These are phyloP conservation scores for Nidularia pulvinata DNA, from an alignment of 768 basidiomycete species.

Conservation along the genomic window DNA sequence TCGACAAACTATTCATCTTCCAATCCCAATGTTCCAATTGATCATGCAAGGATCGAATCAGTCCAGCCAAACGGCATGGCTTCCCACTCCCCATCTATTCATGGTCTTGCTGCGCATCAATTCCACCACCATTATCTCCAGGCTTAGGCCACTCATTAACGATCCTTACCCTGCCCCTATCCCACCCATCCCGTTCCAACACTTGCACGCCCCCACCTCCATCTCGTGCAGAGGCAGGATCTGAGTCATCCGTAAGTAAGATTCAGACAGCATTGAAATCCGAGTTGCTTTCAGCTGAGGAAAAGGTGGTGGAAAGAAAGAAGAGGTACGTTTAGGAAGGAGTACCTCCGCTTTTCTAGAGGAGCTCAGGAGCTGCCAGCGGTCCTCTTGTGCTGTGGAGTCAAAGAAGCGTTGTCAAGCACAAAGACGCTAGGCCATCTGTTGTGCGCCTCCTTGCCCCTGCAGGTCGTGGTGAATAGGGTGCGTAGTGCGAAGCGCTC, in stretches of 20 bases:
- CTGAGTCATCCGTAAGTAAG: constrained; percentile 47
- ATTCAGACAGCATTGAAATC: constrained; percentile 38
- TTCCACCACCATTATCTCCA: constrained; percentile 24
- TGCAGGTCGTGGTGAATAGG: constrained; percentile 46
- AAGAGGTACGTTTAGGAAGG: constrained; percentile 17
- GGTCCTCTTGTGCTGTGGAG: constrained; percentile 12
- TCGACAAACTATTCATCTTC: too few relatives aligned
- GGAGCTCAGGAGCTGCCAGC: constrained; percentile 41
- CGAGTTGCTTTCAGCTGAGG: neutral
- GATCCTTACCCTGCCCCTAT: constrained; percentile 30
- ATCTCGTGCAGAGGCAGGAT: constrained; percentile 7
- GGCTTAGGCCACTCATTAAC: constrained; percentile 30
- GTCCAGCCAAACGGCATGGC: constrained; percentile 54
- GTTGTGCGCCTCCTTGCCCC: constrained; percentile 19
- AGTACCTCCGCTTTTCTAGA: constrained; percentile 55
- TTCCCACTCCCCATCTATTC: constrained; percentile 37
- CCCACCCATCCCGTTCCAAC: constrained; percentile 50
- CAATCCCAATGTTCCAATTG: too few relatives aligned
- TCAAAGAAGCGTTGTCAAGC: constrained; percentile 15
- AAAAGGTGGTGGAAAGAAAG: too few relatives aligned
- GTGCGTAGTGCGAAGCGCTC: constrained; percentile 30
- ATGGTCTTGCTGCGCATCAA: constrained; percentile 12
- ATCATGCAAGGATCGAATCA: constrained; percentile 10
- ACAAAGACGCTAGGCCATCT: constrained; percentile 45
- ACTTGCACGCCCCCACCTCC: constrained; percentile 31